Conservation (phyloP, 345 rosid genomes). For the Ceriops decandra region DNA sequence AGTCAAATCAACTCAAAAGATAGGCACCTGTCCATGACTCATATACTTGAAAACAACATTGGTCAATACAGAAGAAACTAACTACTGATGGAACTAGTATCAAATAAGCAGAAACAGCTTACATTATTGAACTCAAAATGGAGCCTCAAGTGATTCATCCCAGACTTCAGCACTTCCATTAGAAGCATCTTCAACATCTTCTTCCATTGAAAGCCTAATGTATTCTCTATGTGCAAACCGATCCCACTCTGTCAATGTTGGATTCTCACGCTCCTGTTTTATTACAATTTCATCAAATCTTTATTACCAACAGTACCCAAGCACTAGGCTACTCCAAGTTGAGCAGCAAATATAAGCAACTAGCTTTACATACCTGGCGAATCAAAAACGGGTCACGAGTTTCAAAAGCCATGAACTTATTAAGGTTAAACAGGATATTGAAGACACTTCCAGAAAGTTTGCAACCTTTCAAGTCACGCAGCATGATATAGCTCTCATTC, state of each 20-base stretch:
- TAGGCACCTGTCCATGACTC: neutral
- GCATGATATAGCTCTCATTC: slow-evolving; percentile 64
- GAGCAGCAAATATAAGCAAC: slow-evolving; percentile 7
- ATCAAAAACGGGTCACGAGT: slow-evolving; percentile 95
- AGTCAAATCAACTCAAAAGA: neutral
- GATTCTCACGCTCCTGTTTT: slow-evolving; percentile 90
- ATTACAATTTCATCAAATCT: slow-evolving; percentile 3
- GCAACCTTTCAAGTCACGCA: slow-evolving; percentile 71
- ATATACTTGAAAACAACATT: neutral
- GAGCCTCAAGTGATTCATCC: slow-evolving; percentile 96
- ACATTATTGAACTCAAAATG: slow-evolving; percentile 55
- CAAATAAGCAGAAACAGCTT: slow-evolving; percentile 7
- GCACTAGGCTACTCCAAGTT: neutral
- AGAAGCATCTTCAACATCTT: slow-evolving; percentile 95
- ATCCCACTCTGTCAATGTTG: slow-evolving; percentile 95
- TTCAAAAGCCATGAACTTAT: slow-evolving; percentile 96
- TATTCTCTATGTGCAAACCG: slow-evolving; percentile 97
- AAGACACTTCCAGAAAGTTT: slow-evolving; percentile 84
- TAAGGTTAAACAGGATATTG: slow-evolving; percentile 91
- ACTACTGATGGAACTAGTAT: neutral
- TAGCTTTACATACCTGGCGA: slow-evolving; percentile 63
- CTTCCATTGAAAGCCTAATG: slow-evolving; percentile 96
- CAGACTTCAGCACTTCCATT: slow-evolving; percentile 96
- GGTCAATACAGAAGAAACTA: neutral
- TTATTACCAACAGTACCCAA: slow-evolving; percentile 15